Base-by-base conservation (phyloP, 2,329 filamentous ascomycete genomes). In the Colletotrichum sp. region DNA sequence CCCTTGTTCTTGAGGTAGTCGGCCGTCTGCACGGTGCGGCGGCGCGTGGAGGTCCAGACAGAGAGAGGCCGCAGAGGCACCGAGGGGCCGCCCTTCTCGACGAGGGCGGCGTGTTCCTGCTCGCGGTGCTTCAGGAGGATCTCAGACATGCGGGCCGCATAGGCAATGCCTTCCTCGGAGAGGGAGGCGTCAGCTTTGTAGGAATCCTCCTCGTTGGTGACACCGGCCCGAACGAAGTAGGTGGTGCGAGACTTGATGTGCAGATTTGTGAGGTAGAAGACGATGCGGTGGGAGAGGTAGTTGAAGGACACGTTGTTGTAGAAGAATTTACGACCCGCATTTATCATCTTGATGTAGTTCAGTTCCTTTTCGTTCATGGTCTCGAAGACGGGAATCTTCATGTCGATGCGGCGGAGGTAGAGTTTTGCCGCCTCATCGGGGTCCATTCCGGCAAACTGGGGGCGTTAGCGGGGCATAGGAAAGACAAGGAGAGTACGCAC, bases 341-440 rank as follows among this genome's bases (percentile, higher is more conserved):
- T 99, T 83, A 99, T 98, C 96, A 99, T 98, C 88, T 98, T 98
- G 87, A 99, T 96, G 86, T 96, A 99, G 84, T 99, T 98, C 78
- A 99, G 90, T 79, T 99, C 96, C 34, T 91, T 90, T 84, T 99
- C 97, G 81, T 96, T 91, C 96, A 99, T 99, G 2, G 95, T 98
- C 86, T 99, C 96, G 80, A 98, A 99, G 75, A 96, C 93, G 24
- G 97, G 97, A 75, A 99, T 99, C 80, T 97, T 95, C 80, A 95
- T 93, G 78, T 95, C 93, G 82, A 99, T 99, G 67, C 97, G 93
- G 77, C 93, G 92, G 52, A 99, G 91, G 82, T 99, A 99, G 80
- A 98, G 92, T 81, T 95, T 93, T 34, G 98, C 96, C 5, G 97
- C 97, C 82, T 98, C 96, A 78, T 98, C 94, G 15, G 96, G 94